A percentile compares a stretch with the other conserved stretches of the same genome.
Conservation (phyloP, 805 yeast genomes). For the Candida pseudofarinosa region DNA sequence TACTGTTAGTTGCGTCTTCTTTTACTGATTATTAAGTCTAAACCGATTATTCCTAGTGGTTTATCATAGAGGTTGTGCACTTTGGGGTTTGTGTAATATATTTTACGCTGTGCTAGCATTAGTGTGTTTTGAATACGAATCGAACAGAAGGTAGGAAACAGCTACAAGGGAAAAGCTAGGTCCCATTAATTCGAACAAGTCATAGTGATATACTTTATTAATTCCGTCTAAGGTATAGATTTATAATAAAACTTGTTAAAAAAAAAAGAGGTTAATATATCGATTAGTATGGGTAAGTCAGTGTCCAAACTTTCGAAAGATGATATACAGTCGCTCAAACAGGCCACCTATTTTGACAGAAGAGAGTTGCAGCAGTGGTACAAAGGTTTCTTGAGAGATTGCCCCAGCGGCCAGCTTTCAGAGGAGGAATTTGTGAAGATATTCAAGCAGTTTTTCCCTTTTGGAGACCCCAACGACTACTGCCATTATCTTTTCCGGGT, state of each 20-base stretch:
- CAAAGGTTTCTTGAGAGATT: constrained; percentile 90
- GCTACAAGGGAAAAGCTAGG: too few species aligned
- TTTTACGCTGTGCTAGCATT: neutral
- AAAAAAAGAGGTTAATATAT: too few species aligned
- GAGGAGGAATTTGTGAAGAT: constrained; percentile 87
- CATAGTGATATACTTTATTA: too few species aligned
- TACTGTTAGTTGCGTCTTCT: too few species aligned
- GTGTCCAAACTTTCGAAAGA: constrained; percentile 90
- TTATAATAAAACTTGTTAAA: too few species aligned
- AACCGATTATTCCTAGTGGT: neutral
- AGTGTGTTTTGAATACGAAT: neutral
- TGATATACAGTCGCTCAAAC: constrained; percentile 76
- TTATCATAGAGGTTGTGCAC: neutral
- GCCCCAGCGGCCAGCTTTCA: constrained; percentile 85
- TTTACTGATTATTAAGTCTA: neutral
- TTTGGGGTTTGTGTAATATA: neutral
- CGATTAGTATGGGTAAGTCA: constrained; percentile 76
- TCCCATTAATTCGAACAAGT: too few species aligned
- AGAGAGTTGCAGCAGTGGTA: constrained; percentile 98
- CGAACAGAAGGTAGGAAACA: too few species aligned
- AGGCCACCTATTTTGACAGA: constrained; percentile 86
- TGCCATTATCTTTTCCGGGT: constrained; percentile 85
- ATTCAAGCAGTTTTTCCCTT: constrained; percentile 95
- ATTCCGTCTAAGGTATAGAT: neutral
- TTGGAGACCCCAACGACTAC: constrained; percentile 93